These are phyloP conservation scores for Postia placenta DNA, from an alignment of 768 basidiomycete genomes.

Conservation along the genomic window DNA sequence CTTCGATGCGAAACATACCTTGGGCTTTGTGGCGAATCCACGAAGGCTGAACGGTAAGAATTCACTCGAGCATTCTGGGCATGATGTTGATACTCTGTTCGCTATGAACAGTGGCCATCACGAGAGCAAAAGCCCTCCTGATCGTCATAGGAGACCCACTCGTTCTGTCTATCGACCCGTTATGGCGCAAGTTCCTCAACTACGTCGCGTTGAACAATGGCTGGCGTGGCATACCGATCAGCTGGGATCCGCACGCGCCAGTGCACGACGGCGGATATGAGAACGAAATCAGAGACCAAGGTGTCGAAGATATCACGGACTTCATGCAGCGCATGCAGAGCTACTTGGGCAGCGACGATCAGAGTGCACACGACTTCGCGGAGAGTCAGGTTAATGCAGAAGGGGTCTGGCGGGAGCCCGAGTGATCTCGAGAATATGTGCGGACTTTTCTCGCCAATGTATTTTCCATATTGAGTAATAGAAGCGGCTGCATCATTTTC, in stretches of 20 bases:
- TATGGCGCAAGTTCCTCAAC: slow-evolving; percentile 58
- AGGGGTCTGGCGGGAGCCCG: neutral
- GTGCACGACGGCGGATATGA: slow-evolving; percentile 28
- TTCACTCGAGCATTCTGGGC: neutral
- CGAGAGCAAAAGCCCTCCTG: slow-evolving; percentile 58
- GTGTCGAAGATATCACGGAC: slow-evolving; percentile 36
- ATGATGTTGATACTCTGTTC: neutral
- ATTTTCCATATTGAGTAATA: no score
- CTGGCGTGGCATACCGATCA: slow-evolving; percentile 44
- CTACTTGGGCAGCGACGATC: neutral
- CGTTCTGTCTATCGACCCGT: slow-evolving; percentile 54
- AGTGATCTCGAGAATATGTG: no score
- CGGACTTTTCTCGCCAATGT: no score
- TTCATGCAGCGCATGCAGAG: slow-evolving; percentile 17
- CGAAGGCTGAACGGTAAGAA: slow-evolving; percentile 34
- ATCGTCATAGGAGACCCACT: slow-evolving; percentile 56
- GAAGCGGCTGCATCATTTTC: no score
- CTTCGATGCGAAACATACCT: slow-evolving; percentile 22
- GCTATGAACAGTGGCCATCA: slow-evolving; percentile 47
- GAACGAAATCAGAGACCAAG: slow-evolving; percentile 31
- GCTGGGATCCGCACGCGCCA: slow-evolving; percentile 42
- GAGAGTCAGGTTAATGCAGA: slow-evolving; percentile 12
- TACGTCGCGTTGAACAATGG: slow-evolving; percentile 48
- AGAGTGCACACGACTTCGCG: slow-evolving; percentile 1
- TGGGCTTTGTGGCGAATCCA: slow-evolving; percentile 31